Evolutionary conservation across 768 basidiomycete genomes (phyloP), one percentile per base, ranked within the genome.

Genomic region (Mycena polygramma): DNA sequence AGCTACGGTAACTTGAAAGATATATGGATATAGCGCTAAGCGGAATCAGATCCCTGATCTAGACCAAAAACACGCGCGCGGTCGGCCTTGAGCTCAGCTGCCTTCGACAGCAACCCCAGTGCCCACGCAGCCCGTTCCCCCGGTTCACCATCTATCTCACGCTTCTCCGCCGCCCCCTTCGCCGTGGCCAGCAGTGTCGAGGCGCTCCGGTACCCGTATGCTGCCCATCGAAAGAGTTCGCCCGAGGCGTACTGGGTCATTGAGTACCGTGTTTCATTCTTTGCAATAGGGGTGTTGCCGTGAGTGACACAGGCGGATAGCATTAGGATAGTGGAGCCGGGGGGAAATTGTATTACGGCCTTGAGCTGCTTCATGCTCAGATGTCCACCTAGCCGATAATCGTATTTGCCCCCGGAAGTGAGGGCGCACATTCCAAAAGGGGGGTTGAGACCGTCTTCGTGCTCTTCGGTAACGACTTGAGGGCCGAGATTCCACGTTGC

Each of bases 191-290:
- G 6, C 5, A 60, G 30, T 2, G 24, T 11, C 24, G 30, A 36
- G 45, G 26, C 46, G 19, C 45, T 35, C 30, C 36, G 26, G 46
- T 13, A 49, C 17, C 59, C 45, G 10, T 60, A 60, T 6, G 24
- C 26, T 0, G 46, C 59, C 59, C 59, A 60, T 15, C 59, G 59
- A 43, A 60, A 60, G 19, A 60, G 59, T 10, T 24, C 59, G 7
- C 45, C 59, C 0, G 77, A 74, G 6, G 70, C 39, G 54, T 76
- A 78, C 51, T 76, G 76, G 4, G 73, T 75, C 46, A 78, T 60
- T 0, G 75, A 74, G 26, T 71, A 65, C 15, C 75, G 70, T 2
- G 19, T 54, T 48, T 78, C 75, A 1, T 52, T 64, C 4, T 52
- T 10, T 15, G 39, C 57, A 14, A 77, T 49, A 2, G 71, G 15